Evolutionary conservation across 106 monocot species (phyloP), one percentile per base, ranked within the genome.

Genomic region (Dendrobium nobile): DNA sequence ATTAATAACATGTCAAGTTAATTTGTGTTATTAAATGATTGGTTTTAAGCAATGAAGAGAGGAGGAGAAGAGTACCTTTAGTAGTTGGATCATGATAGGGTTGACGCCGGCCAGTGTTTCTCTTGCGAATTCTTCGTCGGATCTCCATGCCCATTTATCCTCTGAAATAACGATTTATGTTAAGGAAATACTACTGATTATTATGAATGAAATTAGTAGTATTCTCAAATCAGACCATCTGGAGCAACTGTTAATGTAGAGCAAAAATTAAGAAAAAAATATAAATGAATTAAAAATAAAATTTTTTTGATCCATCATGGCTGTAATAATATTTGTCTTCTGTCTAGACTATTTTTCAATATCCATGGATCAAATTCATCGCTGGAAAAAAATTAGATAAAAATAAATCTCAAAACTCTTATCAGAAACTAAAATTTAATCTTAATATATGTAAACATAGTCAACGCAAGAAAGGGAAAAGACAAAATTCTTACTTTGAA

Each of bases 41-140:
- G 24, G 51, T 70, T 67, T 31, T 11, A 70, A 41, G 73, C 2
- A 2, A 15, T 4, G 42, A 73, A 5, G 19, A 18, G 40, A 41
- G 18, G 0, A 40, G 24, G 44, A 70, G 47, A 1, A 77, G 26
- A 20, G 47, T 78, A 90, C 90, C 85, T 77, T 54, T 1, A 93
- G 87, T 8, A 81, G 61, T 17, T 84, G 58, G 28, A 93, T 89
- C 67, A 87, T 80, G 22, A 91, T 80, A 0, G 93, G 93, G 77
- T 93, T 91, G 9, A 93, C 83, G 2, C 93, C 93, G n/a, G 89
- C 93, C 0, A 93, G 82, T 82, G 84, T 93, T 78, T 93, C 89
- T 40, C 93, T 40, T 0, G 80, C 90, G 41, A 93, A 93, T 58
- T 93, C 93, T 54, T 91, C 87, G 55, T 91, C 93, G 2, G 87